Evolutionary conservation across 208 protist species (phyloP).

Genomic region (Chromosphaera perkinsii): DNA sequence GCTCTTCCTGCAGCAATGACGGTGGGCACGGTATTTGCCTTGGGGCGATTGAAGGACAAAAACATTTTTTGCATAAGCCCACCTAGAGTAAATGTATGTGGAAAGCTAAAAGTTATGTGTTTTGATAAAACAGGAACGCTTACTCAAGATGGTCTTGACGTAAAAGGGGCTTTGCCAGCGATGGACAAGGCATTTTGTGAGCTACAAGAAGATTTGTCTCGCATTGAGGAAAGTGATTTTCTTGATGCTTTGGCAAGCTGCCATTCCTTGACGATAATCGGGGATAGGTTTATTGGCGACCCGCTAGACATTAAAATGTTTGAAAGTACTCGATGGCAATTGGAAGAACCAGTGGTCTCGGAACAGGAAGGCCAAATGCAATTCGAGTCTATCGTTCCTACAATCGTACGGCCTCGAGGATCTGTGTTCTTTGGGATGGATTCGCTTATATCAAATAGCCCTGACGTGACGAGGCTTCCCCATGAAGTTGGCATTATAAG

Average conservation of each 20-base stretch:
- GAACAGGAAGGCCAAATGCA: not conserved
- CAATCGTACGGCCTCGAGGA: not conserved
- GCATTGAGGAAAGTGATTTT: slow-evolving; percentile 6
- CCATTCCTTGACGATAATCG: not conserved
- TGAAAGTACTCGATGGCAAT: slow-evolving; percentile 36
- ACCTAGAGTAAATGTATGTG: slow-evolving; percentile 54
- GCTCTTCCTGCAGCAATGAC: slow-evolving; percentile 61
- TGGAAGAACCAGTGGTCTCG: not conserved
- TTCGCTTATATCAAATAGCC: not conserved
- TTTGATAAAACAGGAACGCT: slow-evolving; percentile 99
- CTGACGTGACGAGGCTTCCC: not conserved
- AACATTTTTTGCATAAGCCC: slow-evolving; percentile 61
- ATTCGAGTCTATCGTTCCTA: not conserved
- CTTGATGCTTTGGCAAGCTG: slow-evolving; percentile 2
- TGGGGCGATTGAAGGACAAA: slow-evolving; percentile 42
- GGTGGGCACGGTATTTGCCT: slow-evolving; percentile 54
- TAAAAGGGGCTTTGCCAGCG: slow-evolving; percentile 5
- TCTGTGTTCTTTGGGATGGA: not conserved
- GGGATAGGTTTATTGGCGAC: slow-evolving; percentile 54
- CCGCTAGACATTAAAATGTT: slow-evolving; percentile 67
- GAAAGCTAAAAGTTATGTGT: slow-evolving; percentile 92
- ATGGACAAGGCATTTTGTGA: not conserved
- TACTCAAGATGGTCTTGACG: slow-evolving; percentile 49
- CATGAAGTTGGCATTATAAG: slow-evolving; percentile 40
- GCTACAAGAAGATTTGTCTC: slow-evolving; percentile 31